These are phyloP conservation scores for Verbena officinalis DNA, from an alignment of 257 asterid genomes.

Conservation along the genomic window DNA sequence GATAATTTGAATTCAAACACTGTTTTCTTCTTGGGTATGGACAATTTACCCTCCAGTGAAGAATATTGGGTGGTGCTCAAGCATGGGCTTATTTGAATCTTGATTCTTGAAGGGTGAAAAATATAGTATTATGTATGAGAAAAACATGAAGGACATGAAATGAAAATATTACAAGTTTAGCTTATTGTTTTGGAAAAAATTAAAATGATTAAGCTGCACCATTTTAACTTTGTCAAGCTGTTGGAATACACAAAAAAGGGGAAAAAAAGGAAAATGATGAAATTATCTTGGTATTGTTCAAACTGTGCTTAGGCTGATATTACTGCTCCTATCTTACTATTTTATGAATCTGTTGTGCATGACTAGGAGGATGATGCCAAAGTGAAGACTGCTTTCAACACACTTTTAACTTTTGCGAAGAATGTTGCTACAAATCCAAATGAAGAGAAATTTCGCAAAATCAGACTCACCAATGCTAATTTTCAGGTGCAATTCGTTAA, in stretches of 20 bases:
- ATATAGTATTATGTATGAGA: neutral
- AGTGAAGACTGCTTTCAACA: conserved; percentile 93
- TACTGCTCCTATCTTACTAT: neutral
- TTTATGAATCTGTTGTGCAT: conserved; percentile 12
- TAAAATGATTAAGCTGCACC: conserved; percentile 9
- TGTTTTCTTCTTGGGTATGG: conserved; percentile 1
- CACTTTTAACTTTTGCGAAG: conserved; percentile 82
- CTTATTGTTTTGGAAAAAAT: neutral
- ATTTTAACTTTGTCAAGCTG: neutral
- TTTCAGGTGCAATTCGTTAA: conserved; percentile 64
- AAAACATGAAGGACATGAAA: conserved; percentile 2
- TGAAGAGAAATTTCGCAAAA: conserved; percentile 94
- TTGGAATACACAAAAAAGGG: neutral
- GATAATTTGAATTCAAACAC: conserved; percentile 13
- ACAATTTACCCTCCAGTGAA: conserved; percentile 1
- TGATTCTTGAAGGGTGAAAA: conserved; percentile 11
- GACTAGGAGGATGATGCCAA: conserved; percentile 81
- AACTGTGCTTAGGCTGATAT: conserved; percentile 7
- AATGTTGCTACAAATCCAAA: conserved; percentile 88
- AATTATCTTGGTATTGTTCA: neutral
- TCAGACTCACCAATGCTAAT: conserved; percentile 78
- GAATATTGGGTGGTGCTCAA: no score
- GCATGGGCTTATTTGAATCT: conserved; percentile 1
- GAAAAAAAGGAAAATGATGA: no score
- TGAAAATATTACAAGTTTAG: neutral